These are phyloP conservation scores for Tetrastigma voinierianum DNA, from an alignment of 164 flowering plant genomes.

Conservation along the genomic window DNA sequence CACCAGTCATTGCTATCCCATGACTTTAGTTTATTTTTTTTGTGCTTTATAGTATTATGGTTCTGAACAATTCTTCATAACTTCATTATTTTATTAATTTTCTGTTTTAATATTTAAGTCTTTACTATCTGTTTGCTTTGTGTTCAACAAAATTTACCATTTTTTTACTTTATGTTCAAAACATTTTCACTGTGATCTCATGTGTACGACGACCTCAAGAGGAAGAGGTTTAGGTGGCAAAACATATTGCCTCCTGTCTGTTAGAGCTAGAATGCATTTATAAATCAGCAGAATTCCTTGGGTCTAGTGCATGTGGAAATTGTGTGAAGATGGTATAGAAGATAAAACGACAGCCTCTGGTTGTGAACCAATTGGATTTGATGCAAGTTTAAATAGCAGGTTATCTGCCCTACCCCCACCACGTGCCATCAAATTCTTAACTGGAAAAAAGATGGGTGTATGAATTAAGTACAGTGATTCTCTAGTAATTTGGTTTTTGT, in stretches of 20 bases:
- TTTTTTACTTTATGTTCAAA: constrained; percentile 20
- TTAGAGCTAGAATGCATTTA: constrained; percentile 58
- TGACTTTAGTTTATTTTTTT: neutral
- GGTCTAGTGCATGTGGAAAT: constrained; percentile 32
- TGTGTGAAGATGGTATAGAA: constrained; percentile 35
- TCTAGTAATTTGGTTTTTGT: neutral
- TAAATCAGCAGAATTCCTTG: constrained; percentile 59
- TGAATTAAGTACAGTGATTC: constrained; percentile 2
- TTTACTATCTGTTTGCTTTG: neutral
- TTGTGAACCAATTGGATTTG: constrained; percentile 83
- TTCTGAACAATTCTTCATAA: too few relatives aligned
- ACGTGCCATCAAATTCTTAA: constrained; percentile 73
- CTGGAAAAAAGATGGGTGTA: constrained; percentile 74
- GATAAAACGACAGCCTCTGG: constrained; percentile 93
- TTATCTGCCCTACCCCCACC: constrained; percentile 95
- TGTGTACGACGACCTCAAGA: constrained; percentile 82
- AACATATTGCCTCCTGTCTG: constrained; percentile 80
- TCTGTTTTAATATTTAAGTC: too few relatives aligned
- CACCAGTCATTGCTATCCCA: neutral
- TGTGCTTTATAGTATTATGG: neutral
- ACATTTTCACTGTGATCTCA: constrained; percentile 84
- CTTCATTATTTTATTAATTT: too few relatives aligned
- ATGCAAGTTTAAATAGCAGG: constrained; percentile 75
- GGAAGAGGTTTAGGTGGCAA: constrained; percentile 88
- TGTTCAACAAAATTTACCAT: constrained; percentile 2